Base-by-base conservation (phyloP, 2,329 filamentous ascomycete genomes). In the Lomentospora prolificans region DNA sequence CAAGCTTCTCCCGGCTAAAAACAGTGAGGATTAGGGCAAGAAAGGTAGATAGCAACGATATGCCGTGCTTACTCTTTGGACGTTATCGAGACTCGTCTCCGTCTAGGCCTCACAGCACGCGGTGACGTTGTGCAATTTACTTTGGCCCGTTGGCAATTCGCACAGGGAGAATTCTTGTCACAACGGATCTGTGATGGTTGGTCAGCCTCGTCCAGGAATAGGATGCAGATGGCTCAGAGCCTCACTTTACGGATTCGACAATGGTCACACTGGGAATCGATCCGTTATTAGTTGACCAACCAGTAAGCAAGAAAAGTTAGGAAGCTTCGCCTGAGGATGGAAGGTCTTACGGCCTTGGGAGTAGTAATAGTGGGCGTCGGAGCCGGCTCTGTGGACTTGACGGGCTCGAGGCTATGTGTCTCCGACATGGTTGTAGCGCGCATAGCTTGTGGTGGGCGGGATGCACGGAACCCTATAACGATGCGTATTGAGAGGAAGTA, bases 1-100 rank as follows among this genome's bases (percentile, higher is more conserved):
- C 69, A 22, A 71, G 70, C 60, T 71, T 71, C 46, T 64, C 62
- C 55, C 71, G 69, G 61, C 69, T 71, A 9, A 2, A 57, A 48
- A 41, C 25, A 30, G 14, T 12, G 25, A 52, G 14, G 14, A 22
- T 52, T 17, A 14, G 19, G 6, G 12, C 12, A 7, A 12, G 6
- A 33, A 33, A 6, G 30, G 30, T 33, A 33, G 12, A 33, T 33
- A 33, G 30, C 30, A 33, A 33, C 30, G 6, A 24, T 17, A 3
- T 46, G 3, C 24, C 36, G 7, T 19, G 62, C 69, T 61, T 60
- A 71, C 69, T 71, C 70, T 58, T 70, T 67, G 46, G 68, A 64
- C 50, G 67, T 69, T 31, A 71, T 57, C 25, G 70, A 65, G 28
- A 70, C 67, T 24, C 69, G 63, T 2, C 67, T 65, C 46, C 69